phyloP scores from a whole-genome alignment of 306 rosid genomes.

The Echinosophora koreensis region DNA sequence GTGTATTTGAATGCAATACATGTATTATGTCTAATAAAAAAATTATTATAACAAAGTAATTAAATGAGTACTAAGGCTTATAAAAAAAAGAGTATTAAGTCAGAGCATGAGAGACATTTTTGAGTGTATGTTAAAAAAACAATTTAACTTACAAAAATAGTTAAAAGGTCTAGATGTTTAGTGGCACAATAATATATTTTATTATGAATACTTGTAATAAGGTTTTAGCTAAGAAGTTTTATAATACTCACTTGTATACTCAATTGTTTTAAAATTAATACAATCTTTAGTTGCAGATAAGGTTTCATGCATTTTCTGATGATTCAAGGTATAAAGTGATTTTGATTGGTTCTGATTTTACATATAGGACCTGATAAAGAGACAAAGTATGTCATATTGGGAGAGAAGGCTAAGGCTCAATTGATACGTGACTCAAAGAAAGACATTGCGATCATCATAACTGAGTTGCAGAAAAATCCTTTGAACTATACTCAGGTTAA shows the following conservation, averaged over 20 bases:
- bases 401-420: conserved; percentile 96
- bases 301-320: not conserved
- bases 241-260: not conserved
- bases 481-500: conserved; percentile 87
- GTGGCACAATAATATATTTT: not conserved
- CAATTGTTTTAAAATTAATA: not conserved
- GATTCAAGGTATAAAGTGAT: not conserved
- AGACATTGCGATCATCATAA: conserved; percentile 61
- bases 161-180: not conserved
- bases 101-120: not conserved
- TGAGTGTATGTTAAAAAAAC: not conserved
- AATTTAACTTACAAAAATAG: not conserved
- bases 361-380: conserved; percentile 81
- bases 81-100: not conserved
- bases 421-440: conserved; percentile 90
- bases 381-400: conserved; percentile 83
- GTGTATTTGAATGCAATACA: not conserved
- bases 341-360: not conserved
- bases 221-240: not conserved
- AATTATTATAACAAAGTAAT: no score
- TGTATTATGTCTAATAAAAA: not conserved
- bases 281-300: not conserved
- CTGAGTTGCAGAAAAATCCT: conserved; percentile 95
- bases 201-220: not conserved
- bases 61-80: not conserved